Base-by-base conservation (phyloP, 2,329 filamentous ascomycete genomes). In the Cladophialophora immunda region DNA sequence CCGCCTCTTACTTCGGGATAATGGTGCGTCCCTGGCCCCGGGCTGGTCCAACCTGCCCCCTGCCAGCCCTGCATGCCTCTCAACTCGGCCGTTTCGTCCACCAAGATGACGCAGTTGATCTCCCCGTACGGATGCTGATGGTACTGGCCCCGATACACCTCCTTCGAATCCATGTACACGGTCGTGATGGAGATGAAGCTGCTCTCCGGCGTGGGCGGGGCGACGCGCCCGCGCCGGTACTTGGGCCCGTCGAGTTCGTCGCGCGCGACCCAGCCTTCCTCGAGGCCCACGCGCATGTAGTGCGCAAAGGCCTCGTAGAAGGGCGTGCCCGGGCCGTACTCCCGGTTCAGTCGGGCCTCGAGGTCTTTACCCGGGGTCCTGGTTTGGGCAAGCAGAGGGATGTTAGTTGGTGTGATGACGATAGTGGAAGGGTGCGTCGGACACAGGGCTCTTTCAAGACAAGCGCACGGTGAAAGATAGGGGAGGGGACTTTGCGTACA, bases 11-110 rank as follows among this genome's bases (percentile, higher is more conserved):
- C 84, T 58, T 85, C 77, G 2, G 85, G 85, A 73, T 85, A 87
- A 74, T 87, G 85, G 75, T 87, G 85, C 30, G 85, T 86, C 0
- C 85, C 85, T 0, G 85, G 81, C 0, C 82, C 84, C 0, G 84
- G 83, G 53, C 78, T 80, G 25, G 85, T 87, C 85, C 85, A 88
- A 0, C 85, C 85, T 0, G 82, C 81, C 0, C 83, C 84, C 71
- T 84, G 82, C 85, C 85, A 87, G 1, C 84, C 84, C 61, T 81
- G 79, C 84, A 87, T 83, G 5, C 85, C 85, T 75, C 80, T 84
- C 58, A 87, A 71, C 76, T 87, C 81, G 1, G 84, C 83, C 32
- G 70, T 75, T 4, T 78, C 67, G 65, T 85, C 84, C 13, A 87
- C 76, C 71, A 82, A 82, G 6, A 86, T 76, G 0, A 86, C 83